These are phyloP conservation scores for Botryotinia calthae DNA, from an alignment of 2,329 filamentous ascomycete genomes.

Conservation along the genomic window DNA sequence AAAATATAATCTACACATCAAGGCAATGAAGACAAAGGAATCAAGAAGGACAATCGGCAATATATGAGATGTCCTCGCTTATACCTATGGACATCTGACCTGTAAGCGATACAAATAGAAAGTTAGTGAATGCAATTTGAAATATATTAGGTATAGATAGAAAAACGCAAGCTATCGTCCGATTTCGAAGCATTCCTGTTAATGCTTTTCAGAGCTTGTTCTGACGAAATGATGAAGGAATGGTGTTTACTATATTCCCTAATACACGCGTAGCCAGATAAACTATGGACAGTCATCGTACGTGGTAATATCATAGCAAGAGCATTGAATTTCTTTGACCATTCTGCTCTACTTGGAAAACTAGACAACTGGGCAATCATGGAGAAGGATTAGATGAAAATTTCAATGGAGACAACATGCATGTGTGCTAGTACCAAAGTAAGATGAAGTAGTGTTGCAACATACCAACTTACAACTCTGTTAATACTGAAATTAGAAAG, in stretches of 20 bases:
- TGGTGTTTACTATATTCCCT: not conserved
- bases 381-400: not conserved
- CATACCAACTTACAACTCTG: not conserved
- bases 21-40: not conserved
- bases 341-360: not conserved
- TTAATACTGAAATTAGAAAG: not conserved
- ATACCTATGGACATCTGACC: rapidly evolving
- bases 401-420: rapidly evolving
- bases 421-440: not conserved
- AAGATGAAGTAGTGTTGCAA: not conserved
- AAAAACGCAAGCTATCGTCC: not conserved
- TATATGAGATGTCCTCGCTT: not conserved
- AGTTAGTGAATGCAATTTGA: not conserved
- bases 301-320: not conserved
- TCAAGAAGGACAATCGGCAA: not conserved
- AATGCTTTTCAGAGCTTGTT: not conserved
- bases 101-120: not conserved
- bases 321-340: not conserved
- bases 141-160: not conserved
- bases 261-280: not conserved
- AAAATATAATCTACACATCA: not conserved
- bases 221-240: not conserved
- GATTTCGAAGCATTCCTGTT: not conserved
- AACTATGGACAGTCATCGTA: not conserved
- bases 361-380: not conserved